A percentile compares a stretch with the other conserved stretches of the same genome.
Evolutionary conservation across 2,329 filamentous ascomycete genomes (phyloP).

Genomic region (Aspergillus niger): DNA sequence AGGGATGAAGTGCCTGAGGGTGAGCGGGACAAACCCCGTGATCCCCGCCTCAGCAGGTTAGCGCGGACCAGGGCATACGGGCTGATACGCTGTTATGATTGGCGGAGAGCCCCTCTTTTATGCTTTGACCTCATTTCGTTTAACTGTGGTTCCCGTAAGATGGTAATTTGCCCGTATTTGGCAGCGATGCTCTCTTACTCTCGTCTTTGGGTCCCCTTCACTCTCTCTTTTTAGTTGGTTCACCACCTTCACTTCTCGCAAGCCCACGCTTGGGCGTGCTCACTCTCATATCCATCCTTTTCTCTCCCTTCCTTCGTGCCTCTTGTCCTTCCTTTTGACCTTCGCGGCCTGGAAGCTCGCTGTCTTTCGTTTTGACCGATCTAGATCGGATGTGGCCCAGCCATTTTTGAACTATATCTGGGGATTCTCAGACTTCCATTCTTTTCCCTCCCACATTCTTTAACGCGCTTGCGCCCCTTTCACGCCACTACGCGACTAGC

Average conservation of each 20-base stretch:
- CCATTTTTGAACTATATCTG: slow-evolving; percentile 14
- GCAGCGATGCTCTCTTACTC: slow-evolving; percentile 2
- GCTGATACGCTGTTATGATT: slow-evolving; percentile 13
- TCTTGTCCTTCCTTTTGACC: slow-evolving; percentile 17
- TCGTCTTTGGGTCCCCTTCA: slow-evolving; percentile 11
- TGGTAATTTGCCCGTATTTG: slow-evolving; percentile 20
- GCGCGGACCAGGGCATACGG: not conserved
- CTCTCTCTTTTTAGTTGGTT: slow-evolving; percentile 2
- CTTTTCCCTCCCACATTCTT: slow-evolving; percentile 25
- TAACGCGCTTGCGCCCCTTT: slow-evolving; percentile 24
- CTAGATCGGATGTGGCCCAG: slow-evolving; percentile 22
- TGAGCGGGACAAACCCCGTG: not conserved
- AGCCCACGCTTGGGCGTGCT: not conserved
- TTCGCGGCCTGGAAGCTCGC: slow-evolving; percentile 37
- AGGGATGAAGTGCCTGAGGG: not conserved
- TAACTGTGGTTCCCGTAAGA: slow-evolving; percentile 9
- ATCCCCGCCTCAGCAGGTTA: slow-evolving; percentile 11
- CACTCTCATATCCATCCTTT: not conserved
- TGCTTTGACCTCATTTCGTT: slow-evolving; percentile 26
- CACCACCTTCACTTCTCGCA: not conserved
- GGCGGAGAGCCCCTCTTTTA: slow-evolving; percentile 14
- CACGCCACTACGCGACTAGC: slow-evolving; percentile 14
- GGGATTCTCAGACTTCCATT: slow-evolving; percentile 19
- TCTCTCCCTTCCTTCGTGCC: slow-evolving; percentile 6
- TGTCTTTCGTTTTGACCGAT: slow-evolving; percentile 39